Percentiles rank a stretch among this genome's conserved stretches.
Evolutionary conservation across 1,284 basidiomycete genomes (phyloP).

Genomic region (Boletus sp.): DNA sequence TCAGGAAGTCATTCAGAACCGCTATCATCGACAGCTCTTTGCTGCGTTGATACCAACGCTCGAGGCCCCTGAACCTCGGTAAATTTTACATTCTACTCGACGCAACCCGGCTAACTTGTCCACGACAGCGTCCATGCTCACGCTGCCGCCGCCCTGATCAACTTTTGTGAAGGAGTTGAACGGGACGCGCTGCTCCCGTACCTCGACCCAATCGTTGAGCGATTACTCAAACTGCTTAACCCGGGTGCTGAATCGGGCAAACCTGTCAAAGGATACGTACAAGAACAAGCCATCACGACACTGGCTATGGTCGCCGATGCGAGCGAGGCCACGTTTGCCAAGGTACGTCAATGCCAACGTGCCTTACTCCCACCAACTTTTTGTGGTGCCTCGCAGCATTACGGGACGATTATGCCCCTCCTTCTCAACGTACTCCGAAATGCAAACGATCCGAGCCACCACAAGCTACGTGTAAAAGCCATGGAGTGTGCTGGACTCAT

Average conservation of each 20-base stretch:
- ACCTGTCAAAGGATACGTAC: constrained; percentile 58
- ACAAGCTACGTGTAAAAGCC: constrained; percentile 72
- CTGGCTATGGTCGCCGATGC: constrained; percentile 85
- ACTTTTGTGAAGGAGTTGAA: constrained; percentile 84
- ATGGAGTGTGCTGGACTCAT: constrained; percentile 88
- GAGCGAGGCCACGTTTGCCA: constrained; percentile 71
- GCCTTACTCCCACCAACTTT: no score
- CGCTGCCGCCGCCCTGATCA: constrained; percentile 84
- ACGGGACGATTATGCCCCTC: constrained; percentile 75
- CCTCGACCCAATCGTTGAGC: constrained; percentile 76
- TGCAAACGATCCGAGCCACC: constrained; percentile 66
- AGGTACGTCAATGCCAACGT: constrained; percentile 42
- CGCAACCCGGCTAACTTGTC: constrained; percentile 2
- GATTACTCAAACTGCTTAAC: constrained; percentile 67
- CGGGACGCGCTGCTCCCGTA: constrained; percentile 73
- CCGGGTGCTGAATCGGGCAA: constrained; percentile 44
- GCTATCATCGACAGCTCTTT: constrained; percentile 70
- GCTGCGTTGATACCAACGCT: constrained; percentile 71
- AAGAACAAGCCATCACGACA: constrained; percentile 81
- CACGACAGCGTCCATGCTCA: constrained; percentile 74
- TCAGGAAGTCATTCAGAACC: constrained; percentile 75
- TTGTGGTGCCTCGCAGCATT: constrained; percentile 53
- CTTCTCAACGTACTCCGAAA: constrained; percentile 71
- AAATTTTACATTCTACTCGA: constrained; percentile 18
- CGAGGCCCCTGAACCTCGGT: constrained; percentile 78